Conservation (phyloP, 208 protist species). For the Trypanosoma cruzi region DNA sequence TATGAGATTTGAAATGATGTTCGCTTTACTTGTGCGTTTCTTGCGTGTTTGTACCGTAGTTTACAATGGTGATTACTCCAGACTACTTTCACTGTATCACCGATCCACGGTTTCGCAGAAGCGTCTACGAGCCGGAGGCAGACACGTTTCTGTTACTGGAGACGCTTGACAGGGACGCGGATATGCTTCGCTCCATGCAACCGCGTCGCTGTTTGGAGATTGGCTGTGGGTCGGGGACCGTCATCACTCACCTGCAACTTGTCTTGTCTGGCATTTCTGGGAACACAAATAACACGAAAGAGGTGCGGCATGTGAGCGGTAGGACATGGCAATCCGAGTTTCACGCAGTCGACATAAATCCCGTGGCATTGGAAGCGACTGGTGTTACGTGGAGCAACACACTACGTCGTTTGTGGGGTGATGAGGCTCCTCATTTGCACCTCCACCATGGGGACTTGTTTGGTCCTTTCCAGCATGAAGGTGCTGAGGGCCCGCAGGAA, state of each 20-base stretch:
- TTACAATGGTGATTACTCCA: conserved; percentile 41
- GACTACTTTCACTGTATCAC: conserved; percentile 88
- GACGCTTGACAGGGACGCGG: conserved; percentile 62
- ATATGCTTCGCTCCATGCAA: conserved; percentile 33
- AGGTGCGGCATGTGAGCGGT: neutral
- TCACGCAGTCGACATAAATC: conserved; percentile 83
- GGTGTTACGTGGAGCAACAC: conserved; percentile 73
- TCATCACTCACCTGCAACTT: conserved; percentile 68
- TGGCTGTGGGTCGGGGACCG: conserved; percentile 83
- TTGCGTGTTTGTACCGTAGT: neutral
- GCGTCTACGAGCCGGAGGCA: conserved; percentile 90
- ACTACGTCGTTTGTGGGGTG: conserved; percentile 25
- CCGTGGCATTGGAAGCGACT: conserved; percentile 76
- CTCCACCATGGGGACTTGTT: conserved; percentile 48
- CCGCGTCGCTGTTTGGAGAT: conserved; percentile 74
- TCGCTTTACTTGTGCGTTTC: conserved; percentile 4
- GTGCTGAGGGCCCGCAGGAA: neutral
- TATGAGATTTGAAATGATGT: neutral
- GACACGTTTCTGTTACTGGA: conserved; percentile 90
- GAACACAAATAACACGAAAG: neutral
- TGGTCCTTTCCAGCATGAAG: conserved; percentile 25
- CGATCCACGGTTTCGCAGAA: conserved; percentile 60
- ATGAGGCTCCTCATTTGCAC: conserved; percentile 15
- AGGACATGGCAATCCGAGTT: conserved; percentile 13
- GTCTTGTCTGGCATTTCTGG: conserved; percentile 30